Percentiles rank a stretch among this genome's conserved stretches.
These are phyloP conservation scores for Irineochytrium annulatum DNA, from an alignment of 192 early-diverging fungal species.

Conservation along the genomic window DNA sequence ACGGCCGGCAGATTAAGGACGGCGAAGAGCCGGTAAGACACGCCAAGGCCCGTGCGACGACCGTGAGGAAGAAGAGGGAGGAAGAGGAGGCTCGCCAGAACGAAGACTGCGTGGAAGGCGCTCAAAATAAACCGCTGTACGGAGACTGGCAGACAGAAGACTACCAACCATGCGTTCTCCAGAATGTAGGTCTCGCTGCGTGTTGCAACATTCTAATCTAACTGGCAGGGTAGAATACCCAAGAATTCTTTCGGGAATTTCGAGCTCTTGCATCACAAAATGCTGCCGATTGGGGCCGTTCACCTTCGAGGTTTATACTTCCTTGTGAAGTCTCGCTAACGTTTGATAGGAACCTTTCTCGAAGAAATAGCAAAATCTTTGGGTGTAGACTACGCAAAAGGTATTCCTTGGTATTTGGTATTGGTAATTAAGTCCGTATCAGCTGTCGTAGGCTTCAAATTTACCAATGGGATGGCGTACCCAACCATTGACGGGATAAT, in stretches of 20 bases:
- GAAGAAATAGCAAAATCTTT: constrained; percentile 69
- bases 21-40: constrained; percentile 41
- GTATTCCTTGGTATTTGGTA: constrained; percentile 4
- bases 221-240: constrained; percentile 70
- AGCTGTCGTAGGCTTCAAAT: constrained; percentile 69
- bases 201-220: constrained; percentile 1
- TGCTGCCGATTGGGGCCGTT: constrained; percentile 77
- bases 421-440: background rate
- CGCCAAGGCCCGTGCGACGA: constrained; percentile 43
- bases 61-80: constrained; percentile 38
- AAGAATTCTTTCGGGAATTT: constrained; percentile 78
- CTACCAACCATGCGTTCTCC: constrained; percentile 58
- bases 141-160: constrained; percentile 86
- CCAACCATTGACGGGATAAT: constrained; percentile 70
- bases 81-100: constrained; percentile 30
- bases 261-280: constrained; percentile 75
- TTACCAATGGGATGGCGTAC: constrained; percentile 48
- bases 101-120: constrained; percentile 12
- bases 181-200: constrained; percentile 42
- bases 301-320: constrained; percentile 66
- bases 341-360: constrained; percentile 74
- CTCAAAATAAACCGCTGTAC: constrained; percentile 52
- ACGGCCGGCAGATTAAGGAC: constrained; percentile 48
- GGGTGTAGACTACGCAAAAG: constrained; percentile 16
- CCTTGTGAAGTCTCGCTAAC: constrained; percentile 64